phyloP scores from a whole-genome alignment of 2,329 filamentous ascomycete genomes.

The Apiospora malaysiana region DNA sequence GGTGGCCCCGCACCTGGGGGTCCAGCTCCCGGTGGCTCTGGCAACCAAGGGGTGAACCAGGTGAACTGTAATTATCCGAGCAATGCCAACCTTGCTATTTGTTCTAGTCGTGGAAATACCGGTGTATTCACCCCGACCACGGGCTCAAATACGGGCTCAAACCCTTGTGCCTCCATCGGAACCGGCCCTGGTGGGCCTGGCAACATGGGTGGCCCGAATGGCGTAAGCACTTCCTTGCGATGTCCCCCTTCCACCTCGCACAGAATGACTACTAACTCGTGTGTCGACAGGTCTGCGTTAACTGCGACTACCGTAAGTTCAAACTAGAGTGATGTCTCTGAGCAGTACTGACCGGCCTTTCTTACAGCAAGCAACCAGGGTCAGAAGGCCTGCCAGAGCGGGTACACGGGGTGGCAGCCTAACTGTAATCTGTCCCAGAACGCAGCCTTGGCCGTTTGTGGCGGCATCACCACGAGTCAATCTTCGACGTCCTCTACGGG shows the following conservation, averaged over 20 bases:
- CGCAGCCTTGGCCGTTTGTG: not conserved
- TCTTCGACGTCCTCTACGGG: not conserved
- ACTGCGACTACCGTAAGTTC: not conserved
- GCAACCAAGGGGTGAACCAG: not conserved
- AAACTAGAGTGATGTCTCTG: not conserved
- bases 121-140: not conserved
- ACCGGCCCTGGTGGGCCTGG: not conserved
- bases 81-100: not conserved
- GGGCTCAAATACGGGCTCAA: not conserved
- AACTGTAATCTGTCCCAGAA: not conserved
- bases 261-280: not conserved
- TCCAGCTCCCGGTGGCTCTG: too few species aligned
- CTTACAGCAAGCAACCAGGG: not conserved
- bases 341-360: not conserved
- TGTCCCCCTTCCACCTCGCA: too few species aligned
- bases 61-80: not conserved
- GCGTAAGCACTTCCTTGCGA: not conserved
- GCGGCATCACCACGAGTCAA: not conserved
- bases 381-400: not conserved
- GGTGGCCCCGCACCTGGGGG: not conserved
- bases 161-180: constrained; percentile 3
- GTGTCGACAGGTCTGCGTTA: not conserved
- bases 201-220: not conserved
- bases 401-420: not conserved
- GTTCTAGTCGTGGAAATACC: not conserved